Percentiles rank a stretch among this genome's conserved stretches.
Conservation (phyloP, 2,329 filamentous ascomycete species). For the Talaromyces atroroseus region DNA sequence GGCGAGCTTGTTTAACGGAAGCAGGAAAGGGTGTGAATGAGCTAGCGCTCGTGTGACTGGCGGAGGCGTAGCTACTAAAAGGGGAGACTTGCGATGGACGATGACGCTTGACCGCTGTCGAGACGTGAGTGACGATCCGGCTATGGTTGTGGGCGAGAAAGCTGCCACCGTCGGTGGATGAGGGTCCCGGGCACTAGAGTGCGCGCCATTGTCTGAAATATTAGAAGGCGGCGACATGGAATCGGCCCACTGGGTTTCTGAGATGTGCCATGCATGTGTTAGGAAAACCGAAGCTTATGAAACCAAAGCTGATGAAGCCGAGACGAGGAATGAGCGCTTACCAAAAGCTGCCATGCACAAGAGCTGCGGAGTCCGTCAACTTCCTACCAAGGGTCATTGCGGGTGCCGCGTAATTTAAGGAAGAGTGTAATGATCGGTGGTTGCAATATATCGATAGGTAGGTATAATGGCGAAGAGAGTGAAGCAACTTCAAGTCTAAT, state of each 20-base stretch:
- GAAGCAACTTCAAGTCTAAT: background rate
- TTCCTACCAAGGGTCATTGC: conserved; percentile 28
- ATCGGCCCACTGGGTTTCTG: conserved; percentile 49
- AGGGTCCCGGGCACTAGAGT: conserved; percentile 33
- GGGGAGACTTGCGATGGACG: conserved; percentile 91
- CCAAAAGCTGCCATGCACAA: conserved; percentile 49
- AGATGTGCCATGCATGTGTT: conserved; percentile 15
- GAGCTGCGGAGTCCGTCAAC: conserved; percentile 26
- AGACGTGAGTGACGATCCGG: conserved; percentile 60
- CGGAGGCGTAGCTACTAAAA: conserved; percentile 87
- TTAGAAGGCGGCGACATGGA: conserved; percentile 46
- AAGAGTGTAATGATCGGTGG: conserved; percentile 1
- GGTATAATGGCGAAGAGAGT: background rate
- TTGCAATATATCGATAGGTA: background rate
- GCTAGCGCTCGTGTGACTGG: conserved; percentile 90
- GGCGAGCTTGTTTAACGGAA: conserved; percentile 78
- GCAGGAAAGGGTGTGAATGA: conserved; percentile 90
- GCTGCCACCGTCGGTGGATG: conserved; percentile 72
- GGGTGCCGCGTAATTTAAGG: conserved; percentile 17
- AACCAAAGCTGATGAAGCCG: background rate
- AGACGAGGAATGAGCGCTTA: conserved; percentile 21
- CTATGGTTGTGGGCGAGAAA: conserved; percentile 80
- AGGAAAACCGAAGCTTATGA: conserved; percentile 17
- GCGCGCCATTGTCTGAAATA: conserved; percentile 33
- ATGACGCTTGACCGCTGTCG: conserved; percentile 85